Evolutionary conservation across 371 early-diverging fungal species (phyloP).

Genomic region (Rhizopus sp.): DNA sequence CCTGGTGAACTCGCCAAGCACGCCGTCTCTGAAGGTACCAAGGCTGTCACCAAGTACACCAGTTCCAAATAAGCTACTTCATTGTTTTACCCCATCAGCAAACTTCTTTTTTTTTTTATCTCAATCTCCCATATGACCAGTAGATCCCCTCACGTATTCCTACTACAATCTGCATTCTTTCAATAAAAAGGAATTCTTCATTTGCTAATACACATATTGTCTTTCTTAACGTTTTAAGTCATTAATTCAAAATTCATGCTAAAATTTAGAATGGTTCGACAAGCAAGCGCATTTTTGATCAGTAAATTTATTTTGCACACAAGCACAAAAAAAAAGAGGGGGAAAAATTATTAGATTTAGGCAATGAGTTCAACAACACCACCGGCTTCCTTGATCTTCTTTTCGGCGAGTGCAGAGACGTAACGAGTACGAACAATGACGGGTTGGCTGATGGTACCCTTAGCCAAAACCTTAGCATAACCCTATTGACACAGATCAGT

Average conservation of each 20-base stretch:
- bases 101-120: not conserved
- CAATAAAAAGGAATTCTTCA: not conserved
- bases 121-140: not conserved
- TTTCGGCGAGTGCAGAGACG: constrained; percentile 94
- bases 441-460: constrained; percentile 94
- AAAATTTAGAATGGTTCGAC: too few species aligned
- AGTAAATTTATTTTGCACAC: not conserved
- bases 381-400: constrained; percentile 99
- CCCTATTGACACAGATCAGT: constrained; percentile 52
- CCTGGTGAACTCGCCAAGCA: constrained; percentile 98
- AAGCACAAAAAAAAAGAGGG: not conserved
- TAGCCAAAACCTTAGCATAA: constrained; percentile 97
- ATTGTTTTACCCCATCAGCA: not conserved
- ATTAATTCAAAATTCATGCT: too few species aligned
- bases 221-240: not conserved
- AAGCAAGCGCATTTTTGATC: not conserved
- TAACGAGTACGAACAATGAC: constrained; percentile 98
- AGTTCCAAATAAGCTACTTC: constrained; percentile 53
- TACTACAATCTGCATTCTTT: not conserved
- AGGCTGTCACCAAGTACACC: constrained; percentile 97
- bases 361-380: constrained; percentile 70
- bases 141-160: not conserved
- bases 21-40: constrained; percentile 98
- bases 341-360: not conserved
- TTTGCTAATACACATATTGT: too few species aligned